phyloP scores from a whole-genome alignment of 768 basidiomycete genomes.

The Ramaria rubella region DNA sequence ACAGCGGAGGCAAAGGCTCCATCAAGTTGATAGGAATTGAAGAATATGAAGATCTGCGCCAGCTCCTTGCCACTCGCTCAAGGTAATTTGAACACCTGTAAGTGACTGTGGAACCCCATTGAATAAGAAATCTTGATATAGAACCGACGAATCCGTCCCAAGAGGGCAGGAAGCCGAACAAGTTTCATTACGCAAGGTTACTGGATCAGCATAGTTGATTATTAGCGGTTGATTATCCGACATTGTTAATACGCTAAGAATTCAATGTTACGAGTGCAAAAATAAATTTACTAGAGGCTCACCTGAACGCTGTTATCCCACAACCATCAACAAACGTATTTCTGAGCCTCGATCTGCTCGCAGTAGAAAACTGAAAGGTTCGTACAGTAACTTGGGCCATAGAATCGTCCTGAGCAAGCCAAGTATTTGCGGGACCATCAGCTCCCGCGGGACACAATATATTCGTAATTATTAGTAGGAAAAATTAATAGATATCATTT shows the following conservation, averaged over 20 bases:
- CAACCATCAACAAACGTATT: conserved; percentile 81
- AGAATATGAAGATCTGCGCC: conserved; percentile 82
- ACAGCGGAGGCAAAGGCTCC: conserved; percentile 85
- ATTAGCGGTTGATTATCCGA: conserved; percentile 81
- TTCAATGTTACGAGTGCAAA: conserved; percentile 3
- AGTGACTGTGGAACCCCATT: conserved; percentile 45
- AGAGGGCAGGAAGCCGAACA: conserved; percentile 80
- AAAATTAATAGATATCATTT: no score
- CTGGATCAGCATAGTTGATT: conserved; percentile 72
- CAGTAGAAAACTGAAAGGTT: conserved; percentile 66
- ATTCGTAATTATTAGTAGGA: no score
- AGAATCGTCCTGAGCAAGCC: conserved; percentile 73
- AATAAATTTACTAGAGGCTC: conserved; percentile 20
- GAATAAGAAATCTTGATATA: conserved; percentile 95
- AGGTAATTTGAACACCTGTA: conserved; percentile 83
- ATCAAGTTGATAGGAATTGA: conserved; percentile 86
- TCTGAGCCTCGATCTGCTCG: conserved; percentile 78
- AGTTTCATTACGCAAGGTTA: conserved; percentile 64
- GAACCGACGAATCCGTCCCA: conserved; percentile 62
- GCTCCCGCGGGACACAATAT: conserved; percentile 83
- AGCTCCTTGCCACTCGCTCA: conserved; percentile 67
- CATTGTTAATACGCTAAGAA: conserved; percentile 68
- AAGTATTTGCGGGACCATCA: conserved; percentile 74
- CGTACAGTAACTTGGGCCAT: conserved; percentile 70
- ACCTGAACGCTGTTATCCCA: conserved; percentile 89